These are phyloP conservation scores for Xerocomus nothofagi DNA, from an alignment of 1,284 basidiomycete species.

Conservation along the genomic window DNA sequence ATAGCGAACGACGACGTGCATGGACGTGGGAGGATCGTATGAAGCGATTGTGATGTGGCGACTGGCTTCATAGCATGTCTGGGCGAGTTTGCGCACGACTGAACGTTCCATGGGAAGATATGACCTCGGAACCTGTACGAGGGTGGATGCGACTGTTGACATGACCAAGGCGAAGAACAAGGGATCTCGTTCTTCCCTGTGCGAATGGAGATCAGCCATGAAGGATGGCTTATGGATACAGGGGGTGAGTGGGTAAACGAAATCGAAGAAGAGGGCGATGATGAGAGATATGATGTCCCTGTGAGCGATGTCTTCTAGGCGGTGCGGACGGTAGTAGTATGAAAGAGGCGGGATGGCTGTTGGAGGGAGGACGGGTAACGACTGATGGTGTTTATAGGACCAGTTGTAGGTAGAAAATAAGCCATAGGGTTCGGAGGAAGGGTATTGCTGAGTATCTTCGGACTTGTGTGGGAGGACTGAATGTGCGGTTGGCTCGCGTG, in stretches of 20 bases:
- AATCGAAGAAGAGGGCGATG: constrained; percentile 85
- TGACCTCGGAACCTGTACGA: constrained; percentile 79
- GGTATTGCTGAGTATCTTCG: constrained; percentile 46
- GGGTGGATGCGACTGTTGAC: constrained; percentile 78
- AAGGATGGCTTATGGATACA: constrained; percentile 83
- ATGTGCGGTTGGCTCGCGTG: constrained; percentile 29
- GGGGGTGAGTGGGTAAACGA: constrained; percentile 83
- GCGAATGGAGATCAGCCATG: constrained; percentile 76
- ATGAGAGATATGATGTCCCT: constrained; percentile 76
- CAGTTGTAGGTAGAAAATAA: constrained; percentile 67
- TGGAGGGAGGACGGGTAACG: constrained; percentile 48
- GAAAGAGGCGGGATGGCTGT: constrained; percentile 65
- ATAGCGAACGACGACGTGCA: constrained; percentile 80
- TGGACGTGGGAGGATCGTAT: constrained; percentile 79
- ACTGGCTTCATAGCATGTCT: constrained; percentile 79
- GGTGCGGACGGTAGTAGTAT: constrained; percentile 65
- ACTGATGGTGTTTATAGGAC: constrained; percentile 67
- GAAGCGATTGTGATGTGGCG: constrained; percentile 74
- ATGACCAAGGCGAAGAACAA: constrained; percentile 86
- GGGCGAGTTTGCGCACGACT: constrained; percentile 72
- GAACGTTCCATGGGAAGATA: constrained; percentile 80
- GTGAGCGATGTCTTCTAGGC: constrained; percentile 74
- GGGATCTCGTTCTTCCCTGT: constrained; percentile 79
- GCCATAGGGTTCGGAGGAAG: constrained; percentile 53
- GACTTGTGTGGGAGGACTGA: constrained; percentile 35